Evolutionary conservation across 495 filamentous ascomycete genomes (phyloP).

Genomic region (Xylaria flabelliformis): DNA sequence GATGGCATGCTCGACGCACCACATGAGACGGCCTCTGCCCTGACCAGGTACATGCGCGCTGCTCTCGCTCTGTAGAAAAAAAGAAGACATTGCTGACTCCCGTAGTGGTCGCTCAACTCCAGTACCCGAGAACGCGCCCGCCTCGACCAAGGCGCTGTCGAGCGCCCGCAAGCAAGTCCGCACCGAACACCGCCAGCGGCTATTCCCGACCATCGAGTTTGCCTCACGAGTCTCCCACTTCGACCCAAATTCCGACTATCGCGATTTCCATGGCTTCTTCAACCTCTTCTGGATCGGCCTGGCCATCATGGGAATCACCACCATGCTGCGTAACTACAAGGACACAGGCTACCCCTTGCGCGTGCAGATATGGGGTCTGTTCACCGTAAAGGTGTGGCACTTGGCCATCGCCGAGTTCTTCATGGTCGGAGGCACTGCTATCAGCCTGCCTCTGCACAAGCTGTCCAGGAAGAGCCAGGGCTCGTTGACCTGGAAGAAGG

Average conservation of each 20-base stretch:
- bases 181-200: constrained; percentile 76
- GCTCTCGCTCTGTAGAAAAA: not conserved
- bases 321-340: constrained; percentile 87
- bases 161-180: constrained; percentile 83
- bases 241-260: constrained; percentile 88
- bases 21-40: constrained; percentile 41
- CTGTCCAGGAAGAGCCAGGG: constrained; percentile 63
- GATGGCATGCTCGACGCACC: constrained; percentile 42
- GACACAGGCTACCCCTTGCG: constrained; percentile 88
- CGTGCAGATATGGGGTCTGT: constrained; percentile 83
- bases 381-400: constrained; percentile 87
- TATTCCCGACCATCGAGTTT: constrained; percentile 97
- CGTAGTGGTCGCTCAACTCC: constrained; percentile 87
- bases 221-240: constrained; percentile 94
- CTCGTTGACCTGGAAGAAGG: constrained; percentile 72
- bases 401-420: constrained; percentile 79
- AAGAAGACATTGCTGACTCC: not conserved
- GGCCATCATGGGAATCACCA: constrained; percentile 95
- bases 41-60: constrained; percentile 47
- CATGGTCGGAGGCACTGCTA: constrained; percentile 79
- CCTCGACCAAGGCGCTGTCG: constrained; percentile 84
- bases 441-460: constrained; percentile 76
- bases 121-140: constrained; percentile 86
- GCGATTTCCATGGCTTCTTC: constrained; percentile 96
- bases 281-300: constrained; percentile 96